Conservation (phyloP, 257 asterid genomes). For the Nicotiana attenuata region DNA sequence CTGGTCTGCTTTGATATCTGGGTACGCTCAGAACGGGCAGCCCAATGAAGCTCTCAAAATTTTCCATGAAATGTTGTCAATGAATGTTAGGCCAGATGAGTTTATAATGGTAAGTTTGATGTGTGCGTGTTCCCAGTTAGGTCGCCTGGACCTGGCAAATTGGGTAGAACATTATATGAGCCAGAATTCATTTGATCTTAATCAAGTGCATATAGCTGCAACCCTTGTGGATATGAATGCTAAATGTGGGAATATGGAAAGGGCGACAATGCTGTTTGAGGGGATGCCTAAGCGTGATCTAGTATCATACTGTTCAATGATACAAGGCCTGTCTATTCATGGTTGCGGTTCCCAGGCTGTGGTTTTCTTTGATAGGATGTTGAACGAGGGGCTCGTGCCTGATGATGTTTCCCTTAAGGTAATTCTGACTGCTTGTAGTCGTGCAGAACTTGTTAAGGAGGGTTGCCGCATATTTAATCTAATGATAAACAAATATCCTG, state of each 20-base stretch:
- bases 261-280: conserved; percentile 47
- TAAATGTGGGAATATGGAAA: conserved; percentile 69
- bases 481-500: conserved; percentile 36
- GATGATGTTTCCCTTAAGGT: conserved; percentile 66
- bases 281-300: conserved; percentile 48
- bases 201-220: no score
- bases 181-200: no score
- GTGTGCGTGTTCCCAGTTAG: no score
- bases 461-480: conserved; percentile 48
- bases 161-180: no score
- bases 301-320: conserved; percentile 64
- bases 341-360: conserved; percentile 49
- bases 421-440: conserved; percentile 55
- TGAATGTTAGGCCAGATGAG: no score
- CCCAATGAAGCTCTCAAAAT: no score
- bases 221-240: no score
- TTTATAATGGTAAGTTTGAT: no score
- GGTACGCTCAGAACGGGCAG: no score
- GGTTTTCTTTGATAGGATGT: conserved; percentile 49
- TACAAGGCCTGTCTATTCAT: conserved; percentile 64
- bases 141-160: no score
- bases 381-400: conserved; percentile 57
- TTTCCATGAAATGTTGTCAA: no score
- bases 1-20: no score
- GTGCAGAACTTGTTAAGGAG: conserved; percentile 53